These are phyloP conservation scores for Takashimella tepidaria DNA, from an alignment of 1,284 basidiomycete genomes.

Conservation along the genomic window DNA sequence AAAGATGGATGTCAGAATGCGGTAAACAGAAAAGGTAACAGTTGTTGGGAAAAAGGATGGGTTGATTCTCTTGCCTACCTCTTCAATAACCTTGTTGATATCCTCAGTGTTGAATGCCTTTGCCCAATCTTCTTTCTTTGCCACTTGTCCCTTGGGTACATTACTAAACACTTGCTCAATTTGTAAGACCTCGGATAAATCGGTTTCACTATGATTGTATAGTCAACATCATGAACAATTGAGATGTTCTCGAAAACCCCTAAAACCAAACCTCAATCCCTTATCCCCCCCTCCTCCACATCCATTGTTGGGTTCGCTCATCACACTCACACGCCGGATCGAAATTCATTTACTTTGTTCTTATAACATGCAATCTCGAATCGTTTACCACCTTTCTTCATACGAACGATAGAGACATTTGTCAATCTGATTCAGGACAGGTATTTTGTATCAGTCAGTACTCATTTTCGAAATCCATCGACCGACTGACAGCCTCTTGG, in stretches of 20 bases:
- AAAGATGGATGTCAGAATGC: not conserved
- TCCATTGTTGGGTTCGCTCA: too few relatives aligned
- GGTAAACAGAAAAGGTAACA: not conserved
- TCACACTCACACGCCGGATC: conserved; percentile 72
- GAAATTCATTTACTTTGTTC: conserved; percentile 97
- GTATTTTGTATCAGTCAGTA: too few relatives aligned
- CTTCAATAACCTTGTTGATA: conserved; percentile 69
- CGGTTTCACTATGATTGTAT: conserved; percentile 63
- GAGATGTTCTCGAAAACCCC: too few relatives aligned
- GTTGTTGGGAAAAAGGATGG: not conserved
- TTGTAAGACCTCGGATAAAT: conserved; percentile 93
- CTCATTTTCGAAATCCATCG: too few relatives aligned
- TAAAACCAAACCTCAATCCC: too few relatives aligned
- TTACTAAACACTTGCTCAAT: conserved; percentile 95
- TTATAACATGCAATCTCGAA: conserved; percentile 99
- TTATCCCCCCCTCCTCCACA: too few relatives aligned
- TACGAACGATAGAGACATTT: conserved; percentile 90
- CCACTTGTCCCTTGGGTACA: conserved; percentile 92
- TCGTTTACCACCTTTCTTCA: conserved; percentile 95
- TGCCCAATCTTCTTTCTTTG: conserved; percentile 80
- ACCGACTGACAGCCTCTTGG: conserved; percentile 7
- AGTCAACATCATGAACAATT: not conserved
- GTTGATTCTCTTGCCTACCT: conserved; percentile 53
- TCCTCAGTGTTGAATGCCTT: conserved; percentile 84
- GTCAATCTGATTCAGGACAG: too few relatives aligned